These are phyloP conservation scores for Termitomyces sp. DNA, from an alignment of 768 basidiomycete genomes.

Conservation along the genomic window DNA sequence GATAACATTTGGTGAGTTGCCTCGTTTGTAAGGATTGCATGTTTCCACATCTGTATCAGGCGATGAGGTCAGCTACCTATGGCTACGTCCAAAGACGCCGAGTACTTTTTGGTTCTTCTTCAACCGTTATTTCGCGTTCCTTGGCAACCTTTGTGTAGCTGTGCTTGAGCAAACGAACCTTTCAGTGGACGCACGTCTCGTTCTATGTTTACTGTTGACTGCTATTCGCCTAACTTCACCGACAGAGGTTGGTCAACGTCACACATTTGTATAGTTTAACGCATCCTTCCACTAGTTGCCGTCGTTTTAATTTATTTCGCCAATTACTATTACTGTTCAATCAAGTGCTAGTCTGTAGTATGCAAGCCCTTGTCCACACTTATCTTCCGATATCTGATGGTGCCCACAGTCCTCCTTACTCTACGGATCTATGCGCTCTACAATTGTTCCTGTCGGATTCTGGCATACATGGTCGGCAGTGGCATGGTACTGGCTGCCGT, in stretches of 20 bases:
- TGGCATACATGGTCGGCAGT: constrained; percentile 28
- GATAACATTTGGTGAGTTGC: constrained; percentile 26
- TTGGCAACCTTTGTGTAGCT: constrained; percentile 29
- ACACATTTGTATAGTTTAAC: not conserved
- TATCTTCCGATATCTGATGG: not conserved
- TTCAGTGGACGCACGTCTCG: constrained; percentile 15
- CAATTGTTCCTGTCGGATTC: constrained; percentile 29
- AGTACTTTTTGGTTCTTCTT: constrained; percentile 41
- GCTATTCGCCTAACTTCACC: not conserved
- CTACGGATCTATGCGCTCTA: constrained; percentile 49
- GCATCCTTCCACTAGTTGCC: constrained; percentile 28
- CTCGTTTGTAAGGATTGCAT: not conserved
- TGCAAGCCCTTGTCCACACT: constrained; percentile 11
- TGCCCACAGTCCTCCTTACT: constrained; percentile 31
- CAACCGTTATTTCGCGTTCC: constrained; percentile 43
- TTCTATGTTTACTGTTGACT: not conserved
- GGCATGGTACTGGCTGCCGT: constrained; percentile 24
- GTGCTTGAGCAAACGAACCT: constrained; percentile 24
- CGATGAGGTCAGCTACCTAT: constrained; percentile 36
- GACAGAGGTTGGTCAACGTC: constrained; percentile 9
- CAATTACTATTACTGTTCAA: constrained; percentile 35
- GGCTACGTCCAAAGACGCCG: constrained; percentile 32
- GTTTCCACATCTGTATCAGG: constrained; percentile 14
- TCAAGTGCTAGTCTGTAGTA: constrained; percentile 42
- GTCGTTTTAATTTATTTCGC: constrained; percentile 29